Evolutionary conservation across 73 alveolate species (phyloP), one percentile per base, ranked within the genome.

Genomic region (Paramecium sexaurelia): DNA sequence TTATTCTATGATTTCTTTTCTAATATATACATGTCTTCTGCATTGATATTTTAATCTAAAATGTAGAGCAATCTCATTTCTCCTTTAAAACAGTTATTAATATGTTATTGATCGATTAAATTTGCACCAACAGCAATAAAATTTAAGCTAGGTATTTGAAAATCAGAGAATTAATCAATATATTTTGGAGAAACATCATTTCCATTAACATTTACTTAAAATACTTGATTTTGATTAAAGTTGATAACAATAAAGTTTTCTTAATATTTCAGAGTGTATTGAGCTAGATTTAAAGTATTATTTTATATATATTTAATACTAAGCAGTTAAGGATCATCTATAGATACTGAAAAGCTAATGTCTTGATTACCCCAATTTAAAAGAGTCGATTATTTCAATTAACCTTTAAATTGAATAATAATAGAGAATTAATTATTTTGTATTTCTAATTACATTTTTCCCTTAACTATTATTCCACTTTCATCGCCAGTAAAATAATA

Each of bases 181-280:
- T 32, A 27, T 20, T 5, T 40, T 20, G 90, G 51, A 11, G 13
- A 11, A 22, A 41, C 55, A 19, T 39, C 73, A 36, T 40, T 29
- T 41, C 90, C 90, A 41, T 78, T 78, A 15, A 78, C 22, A 45
- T 41, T 41, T 10, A 78, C 90, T 43, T 37, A 41, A 78, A 78
- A 78, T 19, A 13, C 17, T 40, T 40, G 1, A 11, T 40, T 78
- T 11, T 41, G 19, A 41, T 78, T 40, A 32, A 78, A 61, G 17
- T 61, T 61, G 2, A 61, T 78, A 5, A 45, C 55, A 29, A 78
- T 22, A 39, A 78, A 41, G 11, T 22, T 41, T n/a, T 78, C 90
- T 10, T 43, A n/a, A 19, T 37, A 20, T 15, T 22, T 43, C 9
- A 78, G 10, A 78, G 55, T 0, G 29, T 71, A 78, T 24, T 41